phyloP scores from a whole-genome alignment of 345 rosid species.

The Syzygium grande region DNA sequence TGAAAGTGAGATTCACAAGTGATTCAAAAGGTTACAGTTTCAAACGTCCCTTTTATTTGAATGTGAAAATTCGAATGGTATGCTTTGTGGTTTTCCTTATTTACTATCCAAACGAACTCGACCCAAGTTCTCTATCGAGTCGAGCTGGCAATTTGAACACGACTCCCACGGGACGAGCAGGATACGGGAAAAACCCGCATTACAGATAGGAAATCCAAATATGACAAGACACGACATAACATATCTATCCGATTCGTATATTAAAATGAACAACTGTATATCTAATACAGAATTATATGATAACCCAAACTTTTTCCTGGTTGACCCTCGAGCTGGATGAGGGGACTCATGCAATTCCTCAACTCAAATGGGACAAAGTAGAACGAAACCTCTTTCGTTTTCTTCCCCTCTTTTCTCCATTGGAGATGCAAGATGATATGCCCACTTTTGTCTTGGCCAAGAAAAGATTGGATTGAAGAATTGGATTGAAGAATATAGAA shows the following conservation, averaged over 20 bases:
- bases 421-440: not conserved
- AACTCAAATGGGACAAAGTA: not conserved
- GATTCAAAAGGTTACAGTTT: not conserved
- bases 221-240: not conserved
- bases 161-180: not conserved
- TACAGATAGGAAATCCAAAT: not conserved
- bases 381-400: not conserved
- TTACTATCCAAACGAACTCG: not conserved
- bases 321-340: not conserved
- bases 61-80: not conserved
- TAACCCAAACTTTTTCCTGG: not conserved
- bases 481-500: not conserved
- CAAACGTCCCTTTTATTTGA: not conserved
- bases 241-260: accelerated
- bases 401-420: not conserved
- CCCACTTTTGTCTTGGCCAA: not conserved
- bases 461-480: not conserved
- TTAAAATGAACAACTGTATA: not conserved
- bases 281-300: not conserved
- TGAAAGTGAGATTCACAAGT: not conserved
- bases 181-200: not conserved
- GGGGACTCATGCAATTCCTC: not conserved
- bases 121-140: not conserved
- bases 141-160: not conserved
- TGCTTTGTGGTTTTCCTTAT: not conserved